phyloP scores from a whole-genome alignment of 2,329 filamentous ascomycete species.

The Claviceps africana region DNA sequence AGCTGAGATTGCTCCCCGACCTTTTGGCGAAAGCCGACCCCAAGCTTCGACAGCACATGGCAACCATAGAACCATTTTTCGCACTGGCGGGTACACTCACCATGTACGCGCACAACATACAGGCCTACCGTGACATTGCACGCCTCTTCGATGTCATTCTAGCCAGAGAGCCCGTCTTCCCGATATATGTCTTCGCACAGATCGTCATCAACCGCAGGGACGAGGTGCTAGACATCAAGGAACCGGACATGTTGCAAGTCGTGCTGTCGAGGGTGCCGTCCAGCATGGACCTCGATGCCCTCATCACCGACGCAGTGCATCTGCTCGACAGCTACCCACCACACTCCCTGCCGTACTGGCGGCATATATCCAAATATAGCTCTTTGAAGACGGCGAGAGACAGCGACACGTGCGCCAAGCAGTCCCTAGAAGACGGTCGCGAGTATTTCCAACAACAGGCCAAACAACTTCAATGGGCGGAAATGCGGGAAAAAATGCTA shows the following conservation, averaged over 20 bases:
- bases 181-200: slow-evolving; percentile 82
- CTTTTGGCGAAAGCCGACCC: slow-evolving; percentile 63
- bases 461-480: slow-evolving; percentile 52
- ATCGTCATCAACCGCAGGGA: slow-evolving; percentile 68
- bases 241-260: slow-evolving; percentile 85
- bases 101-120: slow-evolving; percentile 91
- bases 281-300: slow-evolving; percentile 62
- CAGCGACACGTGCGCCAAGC: slow-evolving; percentile 30
- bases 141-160: slow-evolving; percentile 87
- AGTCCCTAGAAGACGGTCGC: slow-evolving; percentile 53
- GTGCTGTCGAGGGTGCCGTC: slow-evolving; percentile 76
- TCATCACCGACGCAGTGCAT: slow-evolving; percentile 51
- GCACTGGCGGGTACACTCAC: slow-evolving; percentile 87
- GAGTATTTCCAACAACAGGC: slow-evolving; percentile 57
- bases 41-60: slow-evolving; percentile 59
- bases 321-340: slow-evolving; percentile 60
- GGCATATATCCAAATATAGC: slow-evolving; percentile 56
- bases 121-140: slow-evolving; percentile 76
- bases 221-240: slow-evolving; percentile 82
- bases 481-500: slow-evolving; percentile 25
- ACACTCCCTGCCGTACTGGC: slow-evolving; percentile 57
- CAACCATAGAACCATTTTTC: slow-evolving; percentile 72
- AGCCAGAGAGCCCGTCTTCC: slow-evolving; percentile 73
- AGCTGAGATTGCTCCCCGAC: slow-evolving; percentile 76
- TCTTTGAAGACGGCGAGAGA: slow-evolving; percentile 71